phyloP scores from a whole-genome alignment of 2,329 filamentous ascomycete species.

The Parascedosporium putredinis region DNA sequence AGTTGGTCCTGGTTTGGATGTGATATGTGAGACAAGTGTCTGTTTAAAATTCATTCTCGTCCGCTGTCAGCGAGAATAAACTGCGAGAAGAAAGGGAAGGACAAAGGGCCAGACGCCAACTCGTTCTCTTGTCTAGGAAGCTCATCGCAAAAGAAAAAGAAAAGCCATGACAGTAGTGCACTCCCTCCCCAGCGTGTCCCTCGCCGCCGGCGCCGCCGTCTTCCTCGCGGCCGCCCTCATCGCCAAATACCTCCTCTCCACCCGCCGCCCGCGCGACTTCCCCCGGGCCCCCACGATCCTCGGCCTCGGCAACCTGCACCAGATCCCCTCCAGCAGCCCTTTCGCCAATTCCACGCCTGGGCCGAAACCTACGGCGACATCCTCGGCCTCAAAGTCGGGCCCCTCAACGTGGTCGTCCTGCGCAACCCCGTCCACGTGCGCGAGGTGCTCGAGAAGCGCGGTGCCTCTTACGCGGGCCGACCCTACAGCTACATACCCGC shows the following conservation, averaged over 20 bases:
- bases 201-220: background rate
- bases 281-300: slow-evolving; percentile 15
- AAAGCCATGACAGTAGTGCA: background rate
- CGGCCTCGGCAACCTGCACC: slow-evolving; percentile 17
- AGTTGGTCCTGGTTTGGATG: no score
- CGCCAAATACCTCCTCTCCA: slow-evolving; percentile 5
- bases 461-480: slow-evolving; percentile 26
- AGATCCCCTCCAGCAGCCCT: slow-evolving; percentile 17
- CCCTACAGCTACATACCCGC: slow-evolving; percentile 19
- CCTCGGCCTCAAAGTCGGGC: slow-evolving; percentile 20
- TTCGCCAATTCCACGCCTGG: slow-evolving; percentile 22
- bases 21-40: no score
- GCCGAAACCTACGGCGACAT: slow-evolving; percentile 23
- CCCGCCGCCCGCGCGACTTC: slow-evolving; percentile 12
- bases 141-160: no score
- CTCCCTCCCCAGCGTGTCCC: background rate
- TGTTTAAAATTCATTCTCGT: no score
- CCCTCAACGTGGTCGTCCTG: slow-evolving; percentile 22
- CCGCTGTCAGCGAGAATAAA: no score
- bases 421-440: slow-evolving; percentile 21
- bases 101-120: background rate
- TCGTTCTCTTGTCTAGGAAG: background rate
- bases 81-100: background rate
- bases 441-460: slow-evolving; percentile 26
- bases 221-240: background rate